Evolutionary conservation across 768 basidiomycete genomes (phyloP).

Genomic region (Auricularia heimuer): DNA sequence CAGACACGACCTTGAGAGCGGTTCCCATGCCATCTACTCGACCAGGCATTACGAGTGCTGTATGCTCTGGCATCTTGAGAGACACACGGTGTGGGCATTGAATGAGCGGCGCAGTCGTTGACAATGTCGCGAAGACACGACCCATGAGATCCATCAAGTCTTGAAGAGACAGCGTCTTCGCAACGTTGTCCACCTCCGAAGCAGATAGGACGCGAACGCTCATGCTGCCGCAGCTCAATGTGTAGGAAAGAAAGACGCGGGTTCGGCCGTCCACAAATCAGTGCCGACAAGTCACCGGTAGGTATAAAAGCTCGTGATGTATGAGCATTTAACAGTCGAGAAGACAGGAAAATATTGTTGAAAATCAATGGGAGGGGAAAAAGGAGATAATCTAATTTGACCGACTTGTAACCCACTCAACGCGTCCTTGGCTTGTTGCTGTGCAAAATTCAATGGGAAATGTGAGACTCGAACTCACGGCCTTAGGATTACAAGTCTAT

Average conservation of each 20-base stretch:
- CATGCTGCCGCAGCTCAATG: background rate
- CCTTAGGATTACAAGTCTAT: background rate
- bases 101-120: slow-evolving; percentile 13
- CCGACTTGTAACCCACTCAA: no score
- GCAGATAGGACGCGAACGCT: background rate
- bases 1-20: slow-evolving; percentile 69
- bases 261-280: background rate
- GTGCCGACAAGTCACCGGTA: background rate
- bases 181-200: background rate
- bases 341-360: no score
- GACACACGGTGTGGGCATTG: slow-evolving; percentile 11
- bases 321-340: background rate
- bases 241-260: background rate
- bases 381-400: no score
- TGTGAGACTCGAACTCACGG: background rate
- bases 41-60: slow-evolving; percentile 76
- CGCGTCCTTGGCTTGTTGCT: no score
- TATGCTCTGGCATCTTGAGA: slow-evolving; percentile 34
- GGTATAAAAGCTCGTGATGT: background rate
- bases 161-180: slow-evolving; percentile 24
- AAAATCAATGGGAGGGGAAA: no score
- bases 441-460: background rate
- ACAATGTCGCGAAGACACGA: slow-evolving; percentile 43
- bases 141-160: slow-evolving; percentile 49
- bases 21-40: slow-evolving; percentile 44